Percentiles rank a stretch among this genome's conserved stretches.
phyloP scores from a whole-genome alignment of 2,329 filamentous ascomycete genomes.

The Exophiala mesophila region DNA sequence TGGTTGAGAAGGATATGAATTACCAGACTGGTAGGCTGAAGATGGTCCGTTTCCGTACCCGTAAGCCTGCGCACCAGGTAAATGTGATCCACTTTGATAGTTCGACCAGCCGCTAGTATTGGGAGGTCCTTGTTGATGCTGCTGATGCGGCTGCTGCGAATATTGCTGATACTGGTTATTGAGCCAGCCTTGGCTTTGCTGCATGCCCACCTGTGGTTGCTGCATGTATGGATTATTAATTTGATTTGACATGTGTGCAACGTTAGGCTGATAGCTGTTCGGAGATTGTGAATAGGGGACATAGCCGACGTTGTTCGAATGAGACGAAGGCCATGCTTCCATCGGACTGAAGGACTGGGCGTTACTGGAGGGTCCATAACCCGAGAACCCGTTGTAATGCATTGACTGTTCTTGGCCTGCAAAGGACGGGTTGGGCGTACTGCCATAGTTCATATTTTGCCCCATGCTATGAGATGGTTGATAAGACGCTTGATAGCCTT shows the following conservation, averaged over 20 bases:
- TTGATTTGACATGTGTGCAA: conserved; percentile 16
- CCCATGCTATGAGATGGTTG: conserved; percentile 14
- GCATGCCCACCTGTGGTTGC: conserved; percentile 28
- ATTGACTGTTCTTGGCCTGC: conserved; percentile 21
- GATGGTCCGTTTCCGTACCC: conserved; percentile 72
- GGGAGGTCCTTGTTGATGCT: conserved; percentile 31
- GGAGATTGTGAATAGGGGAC: conserved; percentile 17
- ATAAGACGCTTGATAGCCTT: conserved; percentile 15
- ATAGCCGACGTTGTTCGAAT: conserved; percentile 10
- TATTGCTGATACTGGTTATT: conserved; percentile 37
- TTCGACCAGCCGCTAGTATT: conserved; percentile 26
- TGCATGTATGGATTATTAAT: conserved; percentile 27
- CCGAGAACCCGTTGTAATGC: conserved; percentile 11
- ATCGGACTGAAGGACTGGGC: conserved; percentile 10
- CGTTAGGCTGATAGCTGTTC: conserved; percentile 13
- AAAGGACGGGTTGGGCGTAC: conserved; percentile 23
- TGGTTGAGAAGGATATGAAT: conserved; percentile 45
- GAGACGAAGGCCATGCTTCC: conserved; percentile 19
- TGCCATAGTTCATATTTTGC: conserved; percentile 20
- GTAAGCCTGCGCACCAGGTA: conserved; percentile 52
- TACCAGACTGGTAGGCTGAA: conserved; percentile 60
- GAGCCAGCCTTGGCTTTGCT: conserved; percentile 30
- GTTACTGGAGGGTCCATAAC: conserved; percentile 7
- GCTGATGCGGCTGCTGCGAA: conserved; percentile 38
- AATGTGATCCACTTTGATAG: conserved; percentile 10